These are phyloP conservation scores for Clohesyomyces aquaticus DNA, from an alignment of 495 filamentous ascomycete species.

Conservation along the genomic window DNA sequence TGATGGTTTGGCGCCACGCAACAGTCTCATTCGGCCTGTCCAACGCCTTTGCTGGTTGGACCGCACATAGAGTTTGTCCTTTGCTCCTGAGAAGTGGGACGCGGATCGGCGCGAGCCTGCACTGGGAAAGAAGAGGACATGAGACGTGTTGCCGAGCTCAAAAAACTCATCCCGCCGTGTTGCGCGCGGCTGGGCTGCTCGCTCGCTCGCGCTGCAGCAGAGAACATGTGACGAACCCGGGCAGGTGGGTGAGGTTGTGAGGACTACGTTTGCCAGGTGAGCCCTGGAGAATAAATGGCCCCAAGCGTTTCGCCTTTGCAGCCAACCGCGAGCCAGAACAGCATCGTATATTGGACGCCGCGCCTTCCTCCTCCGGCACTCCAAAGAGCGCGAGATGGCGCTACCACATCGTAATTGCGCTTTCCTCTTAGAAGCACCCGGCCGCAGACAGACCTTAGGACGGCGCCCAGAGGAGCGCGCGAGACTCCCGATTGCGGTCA, in stretches of 20 bases:
- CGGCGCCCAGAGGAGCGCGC: no score
- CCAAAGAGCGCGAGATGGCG: not conserved
- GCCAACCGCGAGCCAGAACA: not conserved
- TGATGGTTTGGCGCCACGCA: conserved; percentile 2
- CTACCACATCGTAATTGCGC: not conserved
- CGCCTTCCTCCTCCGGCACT: not conserved
- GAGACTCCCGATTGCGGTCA: not conserved
- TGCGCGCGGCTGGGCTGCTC: no score
- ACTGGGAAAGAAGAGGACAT: not conserved
- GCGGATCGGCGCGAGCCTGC: not conserved
- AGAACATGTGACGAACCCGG: conserved; percentile 7
- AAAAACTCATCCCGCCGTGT: no score
- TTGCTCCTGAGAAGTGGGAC: no score
- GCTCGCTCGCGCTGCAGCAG: not conserved
- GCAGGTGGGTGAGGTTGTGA: not conserved
- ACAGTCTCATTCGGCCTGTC: not conserved
- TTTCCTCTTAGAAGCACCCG: not conserved
- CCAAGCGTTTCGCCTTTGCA: not conserved
- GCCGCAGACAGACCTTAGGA: not conserved
- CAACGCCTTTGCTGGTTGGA: not conserved
- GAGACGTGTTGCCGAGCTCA: no score
- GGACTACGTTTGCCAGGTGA: not conserved
- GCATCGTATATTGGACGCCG: no score
- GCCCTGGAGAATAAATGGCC: conserved; percentile 4
- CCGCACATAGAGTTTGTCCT: not conserved